Conservation (phyloP, 352 stramenopile species). For the Elongisporangium anandrum region DNA sequence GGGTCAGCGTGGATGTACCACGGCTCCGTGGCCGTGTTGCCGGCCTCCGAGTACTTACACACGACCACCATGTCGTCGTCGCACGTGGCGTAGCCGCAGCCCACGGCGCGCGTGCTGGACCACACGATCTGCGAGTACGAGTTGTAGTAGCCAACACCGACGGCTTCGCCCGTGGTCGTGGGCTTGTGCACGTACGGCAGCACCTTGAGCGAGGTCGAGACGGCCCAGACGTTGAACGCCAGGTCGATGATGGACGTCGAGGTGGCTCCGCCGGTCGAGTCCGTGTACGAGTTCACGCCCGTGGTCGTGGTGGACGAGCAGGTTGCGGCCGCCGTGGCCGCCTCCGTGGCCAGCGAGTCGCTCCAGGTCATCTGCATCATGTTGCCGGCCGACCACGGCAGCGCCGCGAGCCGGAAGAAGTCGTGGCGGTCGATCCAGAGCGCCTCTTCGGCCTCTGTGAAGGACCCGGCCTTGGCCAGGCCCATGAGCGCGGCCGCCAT, state of each 20-base stretch:
- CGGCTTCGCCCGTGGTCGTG: constrained; percentile 24
- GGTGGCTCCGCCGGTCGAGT: constrained; percentile 17
- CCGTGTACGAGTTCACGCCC: constrained; percentile 46
- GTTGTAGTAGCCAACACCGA: constrained; percentile 62
- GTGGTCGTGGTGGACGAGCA: constrained; percentile 27
- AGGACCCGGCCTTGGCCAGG: not conserved
- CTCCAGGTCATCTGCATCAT: constrained; percentile 72
- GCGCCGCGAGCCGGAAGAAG: constrained; percentile 71
- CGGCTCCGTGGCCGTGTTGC: constrained; percentile 41
- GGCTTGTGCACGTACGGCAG: constrained; percentile 45
- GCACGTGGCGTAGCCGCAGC: constrained; percentile 53
- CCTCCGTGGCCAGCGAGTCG: constrained; percentile 30
- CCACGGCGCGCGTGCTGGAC: constrained; percentile 49
- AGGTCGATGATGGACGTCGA: constrained; percentile 34
- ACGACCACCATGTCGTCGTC: constrained; percentile 35
- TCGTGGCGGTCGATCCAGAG: constrained; percentile 74
- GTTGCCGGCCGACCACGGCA: constrained; percentile 56
- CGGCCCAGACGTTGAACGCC: constrained; percentile 58
- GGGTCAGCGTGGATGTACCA: constrained; percentile 59
- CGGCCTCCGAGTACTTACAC: constrained; percentile 54
- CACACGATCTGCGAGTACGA: constrained; percentile 79
- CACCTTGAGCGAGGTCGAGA: constrained; percentile 38
- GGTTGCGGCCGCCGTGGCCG: constrained; percentile 27
- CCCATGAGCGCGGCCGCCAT: constrained; percentile 6
- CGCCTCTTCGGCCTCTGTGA: constrained; percentile 3